Evolutionary conservation across 495 filamentous ascomycete genomes (phyloP), one percentile per base, ranked within the genome.

Genomic region (Chlorociboria aeruginascens): DNA sequence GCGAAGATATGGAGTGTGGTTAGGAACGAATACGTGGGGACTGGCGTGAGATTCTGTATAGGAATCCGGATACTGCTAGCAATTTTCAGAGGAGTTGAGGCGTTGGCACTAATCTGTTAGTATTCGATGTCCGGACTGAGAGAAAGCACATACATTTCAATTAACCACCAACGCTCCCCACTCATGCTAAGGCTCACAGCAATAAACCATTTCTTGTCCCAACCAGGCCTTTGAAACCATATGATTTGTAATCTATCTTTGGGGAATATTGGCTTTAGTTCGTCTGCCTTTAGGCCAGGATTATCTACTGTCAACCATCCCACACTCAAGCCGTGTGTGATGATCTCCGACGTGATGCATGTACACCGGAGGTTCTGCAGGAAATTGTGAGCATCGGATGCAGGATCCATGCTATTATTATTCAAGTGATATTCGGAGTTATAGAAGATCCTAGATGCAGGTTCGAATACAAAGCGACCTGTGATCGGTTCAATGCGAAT

Each of bases 111-210:
- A 17, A 4, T 34, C 11, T 35, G 9, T 52, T 43, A 53, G 44
- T 40, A 25, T 31, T 34, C 9, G 14, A 31, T 31, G n/a, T 32
- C 12, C 12, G 29, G 14, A n/a, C 9, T 11, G 41, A 32, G 14
- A 11, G 28, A 4, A 16, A 33, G 9, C 4, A 44, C 48, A 36
- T 54, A 60, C 57, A 45, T 52, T 55, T 57, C 78, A 32, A 83
- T 62, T 46, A 89, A 63, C 76, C 81, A 89, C 81, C 85, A 92
- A 29, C 65, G 68, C 62, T 92, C 84, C 34, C 85, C 84, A 54
- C 74, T 74, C 62, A 85, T 71, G 61, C 81, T 82, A 55, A 83
- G 72, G 43, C 72, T 82, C 38, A 83, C 72, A 38, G 79, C 74
- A 39, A 85, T 63, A 51, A 79, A 71, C 85, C 85, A 92, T 46